Percentiles rank a stretch among this genome's conserved stretches.
These are phyloP conservation scores for Phytomonas francai DNA, from an alignment of 208 protist genomes.

Conservation along the genomic window DNA sequence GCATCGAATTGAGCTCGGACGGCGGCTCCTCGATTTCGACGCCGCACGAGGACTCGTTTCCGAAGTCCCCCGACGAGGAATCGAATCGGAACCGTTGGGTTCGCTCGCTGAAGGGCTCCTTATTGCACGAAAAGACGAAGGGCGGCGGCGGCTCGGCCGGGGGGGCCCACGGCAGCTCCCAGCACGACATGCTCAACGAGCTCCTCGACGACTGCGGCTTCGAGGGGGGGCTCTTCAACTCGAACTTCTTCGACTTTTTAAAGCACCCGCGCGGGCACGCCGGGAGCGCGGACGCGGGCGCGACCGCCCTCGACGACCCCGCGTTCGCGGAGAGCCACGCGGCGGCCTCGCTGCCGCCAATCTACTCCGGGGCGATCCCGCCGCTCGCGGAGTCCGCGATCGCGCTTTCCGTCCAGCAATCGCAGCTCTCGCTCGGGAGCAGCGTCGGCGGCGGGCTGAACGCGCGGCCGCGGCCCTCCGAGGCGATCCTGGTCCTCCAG, in stretches of 20 bases:
- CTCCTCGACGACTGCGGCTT: not conserved
- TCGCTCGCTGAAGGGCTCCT: not conserved
- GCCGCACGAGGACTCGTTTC: not conserved
- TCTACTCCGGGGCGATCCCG: not conserved
- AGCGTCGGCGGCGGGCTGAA: not conserved
- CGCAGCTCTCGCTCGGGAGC: not conserved
- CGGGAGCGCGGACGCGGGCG: too few species aligned
- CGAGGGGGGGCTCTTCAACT: not conserved
- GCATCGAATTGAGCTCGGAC: not conserved
- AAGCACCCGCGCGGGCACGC: not conserved
- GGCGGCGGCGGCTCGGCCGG: not conserved
- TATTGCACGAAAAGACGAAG: not conserved
- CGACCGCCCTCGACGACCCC: too few species aligned
- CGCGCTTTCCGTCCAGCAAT: not conserved
- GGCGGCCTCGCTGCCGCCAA: not conserved
- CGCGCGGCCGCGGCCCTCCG: not conserved
- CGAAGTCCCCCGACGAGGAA: not conserved
- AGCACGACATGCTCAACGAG: not conserved
- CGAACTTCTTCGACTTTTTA: not conserved
- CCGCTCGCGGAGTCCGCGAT: not conserved
- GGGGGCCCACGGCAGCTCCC: not conserved
- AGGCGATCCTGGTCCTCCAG: slow-evolving; percentile 21
- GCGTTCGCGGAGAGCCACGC: not conserved
- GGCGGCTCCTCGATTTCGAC: not conserved
- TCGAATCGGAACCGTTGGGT: not conserved